Percentiles rank a stretch among this genome's conserved stretches.
Conservation (phyloP, 2,329 filamentous ascomycete species). For the Fusarium armeniacum region DNA sequence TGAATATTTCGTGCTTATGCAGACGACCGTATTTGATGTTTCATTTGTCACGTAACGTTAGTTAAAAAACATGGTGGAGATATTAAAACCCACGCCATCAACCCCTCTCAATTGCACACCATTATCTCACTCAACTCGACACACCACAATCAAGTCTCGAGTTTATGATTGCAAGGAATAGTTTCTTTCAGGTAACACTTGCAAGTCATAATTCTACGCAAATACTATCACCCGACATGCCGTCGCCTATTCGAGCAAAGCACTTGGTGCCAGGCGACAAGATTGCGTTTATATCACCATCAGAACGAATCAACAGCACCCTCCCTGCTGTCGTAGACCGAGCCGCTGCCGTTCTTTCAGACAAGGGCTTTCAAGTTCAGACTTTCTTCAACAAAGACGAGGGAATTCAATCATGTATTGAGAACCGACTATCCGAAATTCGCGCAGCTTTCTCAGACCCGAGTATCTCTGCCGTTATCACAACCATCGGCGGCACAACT, state of each 20-base stretch:
- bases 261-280: constrained; percentile 55
- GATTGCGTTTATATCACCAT: constrained; percentile 59
- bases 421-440: constrained; percentile 56
- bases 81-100: constrained; percentile 4
- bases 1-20: neutral
- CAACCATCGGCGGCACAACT: constrained; percentile 57
- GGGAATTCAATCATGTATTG: constrained; percentile 53
- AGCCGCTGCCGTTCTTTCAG: constrained; percentile 50
- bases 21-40: neutral
- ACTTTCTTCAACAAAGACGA: constrained; percentile 52
- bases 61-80: neutral
- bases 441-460: constrained; percentile 57
- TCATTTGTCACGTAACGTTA: constrained; percentile 24
- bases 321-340: constrained; percentile 51
- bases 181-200: rapidly evolving
- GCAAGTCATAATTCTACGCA: rapidly evolving
- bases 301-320: constrained; percentile 54
- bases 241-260: constrained; percentile 44
- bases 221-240: constrained; percentile 11
- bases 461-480: constrained; percentile 55
- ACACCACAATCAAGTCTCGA: neutral
- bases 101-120: constrained; percentile 6
- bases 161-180: rapidly evolving
- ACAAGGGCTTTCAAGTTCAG: constrained; percentile 55
- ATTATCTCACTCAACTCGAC: too few relatives aligned